Percentiles rank a stretch among this genome's conserved stretches.
Conservation (phyloP, 805 yeast species). For the Metschnikowia drakensbergensis region DNA sequence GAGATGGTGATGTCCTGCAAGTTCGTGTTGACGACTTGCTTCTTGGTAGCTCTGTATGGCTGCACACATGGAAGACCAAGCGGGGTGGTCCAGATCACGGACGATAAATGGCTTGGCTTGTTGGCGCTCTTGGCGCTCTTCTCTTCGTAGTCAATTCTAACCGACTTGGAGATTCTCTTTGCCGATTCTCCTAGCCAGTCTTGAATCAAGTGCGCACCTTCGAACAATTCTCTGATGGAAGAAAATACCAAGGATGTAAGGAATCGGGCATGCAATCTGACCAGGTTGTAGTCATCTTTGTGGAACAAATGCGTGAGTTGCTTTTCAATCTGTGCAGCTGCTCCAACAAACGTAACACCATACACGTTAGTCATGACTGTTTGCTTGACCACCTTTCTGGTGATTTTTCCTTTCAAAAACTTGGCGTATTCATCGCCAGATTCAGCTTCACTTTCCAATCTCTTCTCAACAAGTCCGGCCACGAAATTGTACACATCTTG, state of each 20-base stretch:
- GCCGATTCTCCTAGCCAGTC: slow-evolving; percentile 95
- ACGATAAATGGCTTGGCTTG: slow-evolving; percentile 66
- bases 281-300: slow-evolving; percentile 34
- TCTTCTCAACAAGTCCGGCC: slow-evolving; percentile 55
- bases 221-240: slow-evolving; percentile 79
- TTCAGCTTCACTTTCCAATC: slow-evolving; percentile 52
- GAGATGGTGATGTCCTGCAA: slow-evolving; percentile 81
- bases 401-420: slow-evolving; percentile 57
- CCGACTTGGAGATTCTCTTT: slow-evolving; percentile 69
- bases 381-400: slow-evolving; percentile 89
- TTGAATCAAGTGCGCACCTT: slow-evolving; percentile 91
- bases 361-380: slow-evolving; percentile 98
- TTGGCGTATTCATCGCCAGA: slow-evolving; percentile 53
- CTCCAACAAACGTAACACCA: slow-evolving; percentile 94
- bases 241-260: slow-evolving; percentile 75
- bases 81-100: slow-evolving; percentile 98
- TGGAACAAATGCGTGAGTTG: slow-evolving; percentile 62
- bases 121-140: slow-evolving; percentile 28
- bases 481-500: slow-evolving; percentile 75
- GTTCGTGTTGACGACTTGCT: slow-evolving; percentile 69
- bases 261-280: slow-evolving; percentile 42
- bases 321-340: slow-evolving; percentile 79
- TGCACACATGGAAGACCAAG: slow-evolving; percentile 94
- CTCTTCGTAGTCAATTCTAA: slow-evolving; percentile 60
- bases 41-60: slow-evolving; percentile 76